These are phyloP conservation scores for Verticillium albo-atrum DNA, from an alignment of 2,329 filamentous ascomycete genomes.

Conservation along the genomic window DNA sequence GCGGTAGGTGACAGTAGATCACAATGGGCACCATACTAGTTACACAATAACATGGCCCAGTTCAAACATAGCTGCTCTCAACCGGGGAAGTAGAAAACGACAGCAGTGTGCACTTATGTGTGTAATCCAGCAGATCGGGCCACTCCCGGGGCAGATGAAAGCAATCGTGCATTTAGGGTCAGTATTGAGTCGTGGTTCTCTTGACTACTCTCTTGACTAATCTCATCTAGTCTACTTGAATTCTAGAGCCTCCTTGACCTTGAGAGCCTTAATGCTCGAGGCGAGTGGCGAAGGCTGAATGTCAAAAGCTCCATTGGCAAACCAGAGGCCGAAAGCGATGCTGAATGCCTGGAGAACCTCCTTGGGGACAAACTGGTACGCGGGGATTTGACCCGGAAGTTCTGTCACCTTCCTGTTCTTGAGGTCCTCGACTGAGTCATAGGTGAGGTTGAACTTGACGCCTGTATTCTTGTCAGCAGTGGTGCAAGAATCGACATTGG, in stretches of 20 bases:
- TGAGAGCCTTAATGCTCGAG: constrained; percentile 18
- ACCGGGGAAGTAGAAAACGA: no score
- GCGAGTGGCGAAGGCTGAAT: constrained; percentile 13
- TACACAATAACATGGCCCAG: no score
- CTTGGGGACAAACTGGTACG: constrained; percentile 19
- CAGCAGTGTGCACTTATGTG: no score
- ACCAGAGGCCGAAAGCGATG: constrained; percentile 16
- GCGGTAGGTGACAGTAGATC: neutral
- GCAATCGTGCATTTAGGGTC: no score
- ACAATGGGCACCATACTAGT: no score
- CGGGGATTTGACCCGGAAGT: constrained; percentile 16
- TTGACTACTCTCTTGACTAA: no score
- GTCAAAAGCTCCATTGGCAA: constrained; percentile 15
- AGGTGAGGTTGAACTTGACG: constrained; percentile 26
- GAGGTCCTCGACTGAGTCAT: constrained; percentile 26
- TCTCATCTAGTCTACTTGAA: neutral
- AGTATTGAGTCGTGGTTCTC: no score
- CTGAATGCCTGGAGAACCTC: constrained; percentile 16
- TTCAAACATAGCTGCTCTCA: no score
- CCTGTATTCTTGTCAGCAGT: constrained; percentile 12
- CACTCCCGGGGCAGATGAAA: no score
- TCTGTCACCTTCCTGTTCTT: constrained; percentile 28
- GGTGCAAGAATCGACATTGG: no score
- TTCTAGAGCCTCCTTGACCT: constrained; percentile 17
- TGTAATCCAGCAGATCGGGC: no score